A percentile compares a stretch with the other conserved stretches of the same genome.
Evolutionary conservation across 768 basidiomycete genomes (phyloP).

Genomic region (Tricholoma terreum): DNA sequence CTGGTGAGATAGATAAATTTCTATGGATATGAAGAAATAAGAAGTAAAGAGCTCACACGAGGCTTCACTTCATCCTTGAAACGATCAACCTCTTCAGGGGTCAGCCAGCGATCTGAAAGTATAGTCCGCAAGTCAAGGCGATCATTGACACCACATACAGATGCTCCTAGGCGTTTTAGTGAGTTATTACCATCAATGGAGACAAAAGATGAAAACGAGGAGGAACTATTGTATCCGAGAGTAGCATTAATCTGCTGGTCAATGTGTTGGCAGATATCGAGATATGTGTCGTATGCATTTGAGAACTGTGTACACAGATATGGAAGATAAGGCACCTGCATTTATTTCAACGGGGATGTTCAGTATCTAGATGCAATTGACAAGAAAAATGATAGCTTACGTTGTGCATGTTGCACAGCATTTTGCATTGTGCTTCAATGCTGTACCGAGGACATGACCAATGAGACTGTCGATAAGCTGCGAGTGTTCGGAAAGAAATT

Average conservation of each 20-base stretch:
- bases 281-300: too few relatives aligned
- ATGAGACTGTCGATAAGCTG: too few relatives aligned
- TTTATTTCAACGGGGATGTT: background rate
- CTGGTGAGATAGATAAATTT: background rate
- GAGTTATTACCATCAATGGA: too few relatives aligned
- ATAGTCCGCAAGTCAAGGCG: background rate
- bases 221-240: background rate
- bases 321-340: too few relatives aligned
- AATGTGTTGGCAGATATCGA: too few relatives aligned
- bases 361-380: background rate
- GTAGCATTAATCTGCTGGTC: too few relatives aligned
- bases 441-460: too few relatives aligned
- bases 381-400: conserved; percentile 1
- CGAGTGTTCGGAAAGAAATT: conserved; percentile 4
- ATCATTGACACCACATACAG: background rate
- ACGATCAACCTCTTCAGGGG: too few relatives aligned
- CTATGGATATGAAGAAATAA: background rate
- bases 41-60: background rate
- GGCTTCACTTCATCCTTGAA: conserved; percentile 1
- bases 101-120: too few relatives aligned
- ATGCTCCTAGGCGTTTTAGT: too few relatives aligned
- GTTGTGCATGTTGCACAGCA: conserved; percentile 12
- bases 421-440: conserved; percentile 10
- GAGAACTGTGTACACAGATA: too few relatives aligned
- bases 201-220: background rate